Evolutionary conservation across 805 yeast genomes (phyloP).

Genomic region (Zygoascus tannicola): DNA sequence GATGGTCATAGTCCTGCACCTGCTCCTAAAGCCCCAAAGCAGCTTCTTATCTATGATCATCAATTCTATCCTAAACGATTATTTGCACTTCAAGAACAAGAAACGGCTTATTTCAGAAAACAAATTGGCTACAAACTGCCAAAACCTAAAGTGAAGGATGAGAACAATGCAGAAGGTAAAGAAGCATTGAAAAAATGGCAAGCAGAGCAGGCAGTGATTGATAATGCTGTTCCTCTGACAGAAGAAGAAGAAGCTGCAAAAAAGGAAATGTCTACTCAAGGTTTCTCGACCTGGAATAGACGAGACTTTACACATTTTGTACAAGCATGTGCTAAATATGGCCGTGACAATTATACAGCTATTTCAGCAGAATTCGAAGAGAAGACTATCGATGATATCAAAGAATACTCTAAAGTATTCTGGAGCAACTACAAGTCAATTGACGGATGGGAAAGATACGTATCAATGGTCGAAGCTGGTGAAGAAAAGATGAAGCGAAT

Average conservation of each 20-base stretch:
- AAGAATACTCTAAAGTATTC: conserved; percentile 66
- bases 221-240: conserved; percentile 69
- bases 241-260: conserved; percentile 62
- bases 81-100: conserved; percentile 68
- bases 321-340: conserved; percentile 63
- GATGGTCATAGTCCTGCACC: conserved; percentile 6
- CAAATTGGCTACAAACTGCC: conserved; percentile 57
- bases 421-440: conserved; percentile 73
- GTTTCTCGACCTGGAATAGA: conserved; percentile 76
- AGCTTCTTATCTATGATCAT: conserved; percentile 74
- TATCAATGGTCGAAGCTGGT: conserved; percentile 76
- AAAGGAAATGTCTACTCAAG: conserved; percentile 53
- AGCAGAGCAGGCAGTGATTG: conserved; percentile 63
- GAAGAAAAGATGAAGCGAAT: conserved; percentile 68
- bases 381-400: conserved; percentile 70
- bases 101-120: conserved; percentile 66
- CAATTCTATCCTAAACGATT: conserved; percentile 81
- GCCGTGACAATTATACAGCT: conserved; percentile 60
- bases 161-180: conserved; percentile 35
- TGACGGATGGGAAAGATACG: conserved; percentile 81
- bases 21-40: conserved; percentile 79
- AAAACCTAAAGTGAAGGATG: conserved; percentile 40
- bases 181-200: conserved; percentile 32
- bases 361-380: conserved; percentile 77
- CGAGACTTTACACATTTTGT: conserved; percentile 82